These are phyloP conservation scores for Ceratobasidium sp. DNA, from an alignment of 1,284 basidiomycete species.

Conservation along the genomic window DNA sequence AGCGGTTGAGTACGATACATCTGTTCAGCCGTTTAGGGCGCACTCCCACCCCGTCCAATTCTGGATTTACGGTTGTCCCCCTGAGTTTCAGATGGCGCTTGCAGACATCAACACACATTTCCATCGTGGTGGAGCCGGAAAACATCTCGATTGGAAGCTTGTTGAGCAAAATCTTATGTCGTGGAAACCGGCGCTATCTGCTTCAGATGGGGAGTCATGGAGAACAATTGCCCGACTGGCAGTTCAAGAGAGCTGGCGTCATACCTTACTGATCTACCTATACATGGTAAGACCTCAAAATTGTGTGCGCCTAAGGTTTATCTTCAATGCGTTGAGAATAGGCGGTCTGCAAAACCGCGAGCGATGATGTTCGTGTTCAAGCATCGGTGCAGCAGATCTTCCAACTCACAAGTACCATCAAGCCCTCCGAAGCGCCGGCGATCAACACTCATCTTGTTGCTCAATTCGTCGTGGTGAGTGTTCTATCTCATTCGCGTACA, in stretches of 20 bases:
- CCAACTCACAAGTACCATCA: conserved; percentile 8
- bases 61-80: conserved; percentile 20
- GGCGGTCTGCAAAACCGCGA: background rate
- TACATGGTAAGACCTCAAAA: conserved; percentile 14
- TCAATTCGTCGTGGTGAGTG: conserved; percentile 24
- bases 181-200: background rate
- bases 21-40: background rate
- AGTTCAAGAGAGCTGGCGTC: conserved; percentile 24
- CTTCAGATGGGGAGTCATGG: conserved; percentile 20
- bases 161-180: background rate
- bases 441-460: background rate
- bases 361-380: conserved; percentile 25
- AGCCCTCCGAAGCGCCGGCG: background rate
- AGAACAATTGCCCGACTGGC: conserved; percentile 9
- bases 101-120: conserved; percentile 26
- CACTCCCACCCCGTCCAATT: background rate
- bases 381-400: conserved; percentile 27
- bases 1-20: conserved; percentile 20
- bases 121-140: background rate
- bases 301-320: background rate
- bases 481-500: background rate
- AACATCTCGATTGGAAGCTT: background rate
- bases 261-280: conserved; percentile 22
- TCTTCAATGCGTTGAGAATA: background rate
- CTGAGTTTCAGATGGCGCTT: conserved; percentile 5